phyloP scores from a whole-genome alignment of 139 green algal genomes.

The Deuterostichococcus epilithicus region DNA sequence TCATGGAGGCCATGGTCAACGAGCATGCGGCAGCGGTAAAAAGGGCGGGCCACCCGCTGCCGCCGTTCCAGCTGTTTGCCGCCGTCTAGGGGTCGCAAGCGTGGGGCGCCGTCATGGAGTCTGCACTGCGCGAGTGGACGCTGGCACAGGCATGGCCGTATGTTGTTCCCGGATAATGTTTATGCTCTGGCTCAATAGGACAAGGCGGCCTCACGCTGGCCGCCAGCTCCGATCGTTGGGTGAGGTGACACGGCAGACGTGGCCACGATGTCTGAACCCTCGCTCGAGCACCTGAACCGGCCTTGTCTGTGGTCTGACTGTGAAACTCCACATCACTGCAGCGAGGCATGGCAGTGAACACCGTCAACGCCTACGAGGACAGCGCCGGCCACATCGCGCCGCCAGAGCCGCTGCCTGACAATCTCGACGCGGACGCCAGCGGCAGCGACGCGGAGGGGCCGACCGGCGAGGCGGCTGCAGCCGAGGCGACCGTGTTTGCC shows the following conservation, averaged over 20 bases:
- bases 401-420: neutral
- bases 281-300: no score
- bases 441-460: neutral
- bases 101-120: neutral
- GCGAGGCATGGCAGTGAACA: neutral
- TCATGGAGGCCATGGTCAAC: neutral
- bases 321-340: neutral
- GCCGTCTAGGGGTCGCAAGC: neutral
- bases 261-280: no score
- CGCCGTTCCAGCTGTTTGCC: neutral
- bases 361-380: neutral
- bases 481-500: no score
- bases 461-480: no score
- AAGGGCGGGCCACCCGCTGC: neutral
- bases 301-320: no score
- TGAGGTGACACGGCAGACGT: no score
- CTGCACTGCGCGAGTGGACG: neutral
- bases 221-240: no score
- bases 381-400: neutral
- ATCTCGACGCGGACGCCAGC: neutral
- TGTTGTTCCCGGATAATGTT: no score
- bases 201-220: no score
- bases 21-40: neutral
- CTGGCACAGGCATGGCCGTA: no score
- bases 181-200: no score